Evolutionary conservation across 306 rosid species (phyloP), one percentile per base, ranked within the genome.

Genomic region (Quercus glauca): DNA sequence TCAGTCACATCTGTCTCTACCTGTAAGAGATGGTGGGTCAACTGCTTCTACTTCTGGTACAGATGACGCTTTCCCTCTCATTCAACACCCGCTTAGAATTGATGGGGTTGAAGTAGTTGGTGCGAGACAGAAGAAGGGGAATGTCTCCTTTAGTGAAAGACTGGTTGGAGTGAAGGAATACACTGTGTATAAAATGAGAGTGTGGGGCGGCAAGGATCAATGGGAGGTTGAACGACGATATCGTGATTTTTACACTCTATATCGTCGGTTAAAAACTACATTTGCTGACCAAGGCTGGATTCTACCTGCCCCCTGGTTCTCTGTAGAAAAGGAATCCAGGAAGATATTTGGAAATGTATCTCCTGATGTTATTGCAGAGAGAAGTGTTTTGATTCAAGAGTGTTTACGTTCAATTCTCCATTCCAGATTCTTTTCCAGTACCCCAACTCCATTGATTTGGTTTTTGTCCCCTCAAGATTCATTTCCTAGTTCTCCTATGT

Each of bases 101-200:
- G 94, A 96, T 86, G 93, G 86, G 85, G 77, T 93, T 64, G 98
- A 96, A 87, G 99, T 96, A 84, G 85, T 96, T 29, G 99, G 99
- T 87, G 99, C 98, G 14, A 89, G 96, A 88, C 98, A 96, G 90
- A 93, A 88, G 89, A 91, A 83, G 84, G 99, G 99, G 26, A 96
- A 91, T 85, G 92, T 93, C 73, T 93, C 99, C 72, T 87, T 96
- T 55, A 91, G 99, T 85, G 98, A 93, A 90, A 91, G 98, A 80
- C 91, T 96, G 82, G 98, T 96, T 76, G 99, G 99, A 75, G 97
- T 96, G 82, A 93, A 93, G 92, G 99, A 91, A 87, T 93, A 89
- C 87, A 93, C 98, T 8, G 93, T 93, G 55, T 96, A 96, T 83
- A 90, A 76, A 85, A 88, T 93, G 23, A 90, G 88, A 85, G 97